Base-by-base conservation (phyloP, 2,329 filamentous ascomycete genomes). In the Exophiala viscosa region DNA sequence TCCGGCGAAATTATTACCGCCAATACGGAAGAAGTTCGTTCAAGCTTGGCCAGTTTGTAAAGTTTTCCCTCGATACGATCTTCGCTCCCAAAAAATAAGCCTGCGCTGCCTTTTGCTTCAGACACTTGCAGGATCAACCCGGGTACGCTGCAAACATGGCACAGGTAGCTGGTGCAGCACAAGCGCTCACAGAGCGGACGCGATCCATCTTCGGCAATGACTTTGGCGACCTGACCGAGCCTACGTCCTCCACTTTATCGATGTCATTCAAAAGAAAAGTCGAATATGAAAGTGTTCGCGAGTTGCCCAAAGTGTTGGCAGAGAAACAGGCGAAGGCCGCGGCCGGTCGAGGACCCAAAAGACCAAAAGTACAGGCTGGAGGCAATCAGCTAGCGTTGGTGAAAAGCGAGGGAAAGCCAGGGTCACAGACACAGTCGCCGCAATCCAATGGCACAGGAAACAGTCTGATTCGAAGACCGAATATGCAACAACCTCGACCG, bases 261-360 rank as follows among this genome's bases (percentile, higher is more conserved):
- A 63, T 71, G 18, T 74, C 72, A 36, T 76, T 75, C 63, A 67
- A 73, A 58, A 64, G 72, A 53, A 73, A 72, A 66, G 66, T 65
- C 50, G 90, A 96, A 73, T 96, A 96, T 70, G 81, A 84, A 62
- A 76, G 85, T 65, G 85, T 93, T 17, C 82, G 84, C 66, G 85
- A 87, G 57, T 78, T 96, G 2, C 91, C 91, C 5, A 82, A 86
- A 17, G 82, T 82, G 1, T 78, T 96, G 15, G 88, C 88, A 33
- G 85, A 88, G 17, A 93, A 91, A 67, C 86, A 91, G 69, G 85
- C 87, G 11, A 81, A 76, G 63, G 79, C 81, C 34, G 72, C 75
- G 20, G 73, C 82, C n/a, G 79, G 78, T 7, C 78, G 81, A 55
- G 77, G 84, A 59, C 77, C 83, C 60, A 88, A 84, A 69, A 81